Base-by-base conservation (phyloP, 1,284 basidiomycete genomes). In the Coriolopsis trogii region DNA sequence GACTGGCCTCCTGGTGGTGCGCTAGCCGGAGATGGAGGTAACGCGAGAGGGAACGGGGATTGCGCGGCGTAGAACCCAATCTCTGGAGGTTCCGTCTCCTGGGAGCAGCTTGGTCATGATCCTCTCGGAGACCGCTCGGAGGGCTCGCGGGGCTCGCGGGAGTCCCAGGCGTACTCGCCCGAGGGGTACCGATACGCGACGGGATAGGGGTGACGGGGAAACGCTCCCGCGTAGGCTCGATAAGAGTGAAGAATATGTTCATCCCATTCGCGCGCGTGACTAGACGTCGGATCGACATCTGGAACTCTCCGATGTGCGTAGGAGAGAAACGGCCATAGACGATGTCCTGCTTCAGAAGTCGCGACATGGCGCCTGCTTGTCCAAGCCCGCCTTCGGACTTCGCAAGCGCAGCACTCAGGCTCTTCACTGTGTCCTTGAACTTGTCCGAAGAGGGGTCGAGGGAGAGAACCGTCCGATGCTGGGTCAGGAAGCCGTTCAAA, bases 301-400 rank as follows among this genome's bases (percentile, higher is more conserved):
- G 85, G 23, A 92, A 73, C 0, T 68, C 66, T 1, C 65, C 65
- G 47, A 87, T 82, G 62, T 91, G 87, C 1, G 66, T 68, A 0
- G 89, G 88, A 0, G 77, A 72, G 57, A 86, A 86, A 2, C 87
- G 75, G 2, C 77, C 77, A 62, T 82, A 90, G 18, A 84, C 75
- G 24, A 91, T 65, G 60, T 92, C 89, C 25, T 80, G 77, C 29
- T 71, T 74, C 24, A 91, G 71, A 1, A 91, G 70, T 4, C 84
- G 74, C 0, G 75, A 74, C 0, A 82, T 73, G 5, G 79, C 76
- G 5, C 78, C 75, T 1, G 90, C 71, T 0, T 79, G 76, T 15
- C 78, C 68, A 1, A 91, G 70, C 3, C 70, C 77, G 1, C 69
- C 74, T 63, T 91, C 89, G 10, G 82, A 76, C 51, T 76, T 72